Conservation (phyloP, 371 early-diverging fungal genomes). For the Mucor racemosus region DNA sequence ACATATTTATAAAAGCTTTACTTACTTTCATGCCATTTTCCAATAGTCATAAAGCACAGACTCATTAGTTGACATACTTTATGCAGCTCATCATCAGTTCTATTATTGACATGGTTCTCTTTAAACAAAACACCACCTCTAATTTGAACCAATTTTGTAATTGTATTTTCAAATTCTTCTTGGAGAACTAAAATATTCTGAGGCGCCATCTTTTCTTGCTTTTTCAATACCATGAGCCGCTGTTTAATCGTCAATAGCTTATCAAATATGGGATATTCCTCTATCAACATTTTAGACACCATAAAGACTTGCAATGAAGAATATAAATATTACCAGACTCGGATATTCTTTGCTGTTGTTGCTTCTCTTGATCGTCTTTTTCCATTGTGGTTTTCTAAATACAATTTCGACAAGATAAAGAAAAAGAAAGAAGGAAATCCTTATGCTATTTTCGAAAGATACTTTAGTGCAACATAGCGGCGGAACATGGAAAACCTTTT, state of each 20-base stretch:
- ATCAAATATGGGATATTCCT: slow-evolving; percentile 15
- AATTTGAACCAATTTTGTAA: slow-evolving; percentile 3
- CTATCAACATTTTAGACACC: neutral
- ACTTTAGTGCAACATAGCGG: neutral
- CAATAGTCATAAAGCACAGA: slow-evolving; percentile 17
- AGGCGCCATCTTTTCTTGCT: neutral
- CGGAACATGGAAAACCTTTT: neutral
- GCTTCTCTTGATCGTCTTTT: neutral
- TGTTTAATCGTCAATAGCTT: slow-evolving; percentile 10
- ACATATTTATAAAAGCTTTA: neutral
- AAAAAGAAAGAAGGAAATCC: slow-evolving; percentile 1
- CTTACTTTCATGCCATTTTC: slow-evolving; percentile 19
- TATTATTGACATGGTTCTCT: slow-evolving; percentile 10
- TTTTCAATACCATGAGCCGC: slow-evolving; percentile 9
- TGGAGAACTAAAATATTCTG: neutral
- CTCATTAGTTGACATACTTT: slow-evolving; percentile 20
- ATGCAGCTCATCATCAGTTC: slow-evolving; percentile 18
- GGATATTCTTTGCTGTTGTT: slow-evolving; percentile 11
- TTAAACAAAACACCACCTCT: slow-evolving; percentile 12
- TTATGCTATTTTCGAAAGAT: neutral
- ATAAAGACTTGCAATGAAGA: no score
- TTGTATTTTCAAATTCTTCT: slow-evolving; percentile 10
- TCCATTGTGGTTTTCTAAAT: neutral
- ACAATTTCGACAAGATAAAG: neutral
- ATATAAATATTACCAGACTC: slow-evolving; percentile 7